These are phyloP conservation scores for Ophiobolus disseminans DNA, from an alignment of 2,329 filamentous ascomycete species.

Conservation along the genomic window DNA sequence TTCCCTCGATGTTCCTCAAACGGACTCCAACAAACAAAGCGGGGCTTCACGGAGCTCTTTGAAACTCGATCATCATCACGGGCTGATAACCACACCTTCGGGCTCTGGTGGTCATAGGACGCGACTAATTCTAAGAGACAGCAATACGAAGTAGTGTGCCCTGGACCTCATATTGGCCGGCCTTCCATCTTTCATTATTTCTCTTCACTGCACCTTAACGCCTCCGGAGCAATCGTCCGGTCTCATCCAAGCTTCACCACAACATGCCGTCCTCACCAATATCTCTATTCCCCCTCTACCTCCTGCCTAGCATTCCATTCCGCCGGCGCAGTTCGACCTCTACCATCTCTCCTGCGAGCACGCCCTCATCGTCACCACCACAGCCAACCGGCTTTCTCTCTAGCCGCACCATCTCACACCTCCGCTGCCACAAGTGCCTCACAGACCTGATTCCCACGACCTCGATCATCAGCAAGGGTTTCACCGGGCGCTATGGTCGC, in stretches of 20 bases:
- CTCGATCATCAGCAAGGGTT: slow-evolving; percentile 70
- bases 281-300: slow-evolving; percentile 53
- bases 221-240: too few species aligned
- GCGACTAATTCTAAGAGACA: too few species aligned
- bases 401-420: slow-evolving; percentile 56
- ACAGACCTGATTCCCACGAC: slow-evolving; percentile 64
- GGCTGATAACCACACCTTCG: slow-evolving; percentile 1
- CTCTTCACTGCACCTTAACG: too few species aligned
- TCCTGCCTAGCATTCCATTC: slow-evolving; percentile 46
- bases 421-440: slow-evolving; percentile 66
- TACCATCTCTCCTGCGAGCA: slow-evolving; percentile 34
- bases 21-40: not conserved
- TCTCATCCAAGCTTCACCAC: slow-evolving; percentile 1
- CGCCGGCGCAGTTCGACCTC: slow-evolving; percentile 52
- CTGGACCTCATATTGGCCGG: too few species aligned
- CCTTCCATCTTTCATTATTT: too few species aligned
- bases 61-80: slow-evolving; percentile 1
- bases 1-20: not conserved
- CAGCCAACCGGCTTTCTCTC: slow-evolving; percentile 32
- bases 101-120: not conserved
- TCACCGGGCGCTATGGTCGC: slow-evolving; percentile 69
- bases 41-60: not conserved
- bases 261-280: slow-evolving; percentile 24
- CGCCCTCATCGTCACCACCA: slow-evolving; percentile 29
- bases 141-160: too few species aligned